Base-by-base conservation (phyloP, 495 filamentous ascomycete species). In the Chaetomium fimeti region DNA sequence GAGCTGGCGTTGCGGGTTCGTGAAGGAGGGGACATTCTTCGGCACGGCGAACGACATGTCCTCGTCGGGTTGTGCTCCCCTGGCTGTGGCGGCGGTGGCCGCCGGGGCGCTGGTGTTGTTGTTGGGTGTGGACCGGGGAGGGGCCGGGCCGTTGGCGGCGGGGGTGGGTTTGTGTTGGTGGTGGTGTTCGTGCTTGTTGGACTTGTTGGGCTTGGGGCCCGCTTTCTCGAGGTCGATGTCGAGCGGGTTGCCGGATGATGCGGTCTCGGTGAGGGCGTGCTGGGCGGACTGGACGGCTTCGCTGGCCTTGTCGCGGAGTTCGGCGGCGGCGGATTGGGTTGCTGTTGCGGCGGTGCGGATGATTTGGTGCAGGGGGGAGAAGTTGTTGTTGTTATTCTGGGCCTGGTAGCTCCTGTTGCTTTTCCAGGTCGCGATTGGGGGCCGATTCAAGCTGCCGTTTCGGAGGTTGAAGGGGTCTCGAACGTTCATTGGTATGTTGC, bases 11-110 rank as follows among this genome's bases (percentile, higher is more conserved):
- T 89, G 85, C 3, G 88, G 81, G 76, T 88, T 83, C 40, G 80
- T 78, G 72, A 92, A 91, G 56, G 85, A 88, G 13, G 90, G 89
- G 20, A 88, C 82, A 78, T 90, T 87, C 71, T 82, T 85, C 12
- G 85, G 87, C 18, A 88, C 68, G 43, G 81, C 74, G 74, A 89
- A 90, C 60, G 88, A 86, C 89, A 90, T 91, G 57, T 79, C 77
- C 68, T 79, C 72, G 25, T 55, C 53, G 48, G 54, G 18, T 40
- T 49, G 18, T n/a, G 20, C n/a, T n/a, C n/a, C 9, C 43, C 43
- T 15, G 43, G 43, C 16, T 15, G 43, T 15, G 22, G 49, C 25
- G 24, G 20, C 2, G 49, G 48, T 12, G 24, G 48, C 27, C 11
- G 48, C 27, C 11, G 48, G 22, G 24, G 47, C 29, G 51, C 1